Evolutionary conservation across 192 early-diverging fungal species (phyloP).

Genomic region (Kappamyces sp.): DNA sequence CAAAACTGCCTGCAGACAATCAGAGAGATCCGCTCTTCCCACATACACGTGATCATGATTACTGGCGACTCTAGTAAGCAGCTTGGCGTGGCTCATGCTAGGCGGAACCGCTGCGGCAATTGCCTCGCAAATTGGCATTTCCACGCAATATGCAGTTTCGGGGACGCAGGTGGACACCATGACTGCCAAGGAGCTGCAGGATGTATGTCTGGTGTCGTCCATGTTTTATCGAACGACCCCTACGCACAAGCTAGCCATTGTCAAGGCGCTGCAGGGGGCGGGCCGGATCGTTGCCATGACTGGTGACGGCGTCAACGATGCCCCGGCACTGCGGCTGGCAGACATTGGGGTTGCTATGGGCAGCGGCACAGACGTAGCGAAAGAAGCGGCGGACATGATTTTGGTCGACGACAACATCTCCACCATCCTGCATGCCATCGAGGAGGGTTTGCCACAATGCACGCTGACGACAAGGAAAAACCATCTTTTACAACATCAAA

Average conservation of each 20-base stretch:
- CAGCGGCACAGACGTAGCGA: slow-evolving; percentile 88
- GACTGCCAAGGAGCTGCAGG: slow-evolving; percentile 27
- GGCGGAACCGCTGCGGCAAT: slow-evolving; percentile 86
- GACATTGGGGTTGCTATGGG: slow-evolving; percentile 99
- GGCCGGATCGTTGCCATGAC: slow-evolving; percentile 93
- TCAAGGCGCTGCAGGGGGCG: slow-evolving; percentile 76
- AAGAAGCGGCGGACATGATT: slow-evolving; percentile 96
- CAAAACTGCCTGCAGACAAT: slow-evolving; percentile 71
- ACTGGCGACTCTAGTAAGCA: slow-evolving; percentile 80
- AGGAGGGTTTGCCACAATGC: slow-evolving; percentile 65
- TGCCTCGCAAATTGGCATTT: slow-evolving; percentile 80
- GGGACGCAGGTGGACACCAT: slow-evolving; percentile 38
- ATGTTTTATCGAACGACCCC: slow-evolving; percentile 68
- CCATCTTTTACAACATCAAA: slow-evolving; percentile 96
- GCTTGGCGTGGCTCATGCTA: slow-evolving; percentile 15
- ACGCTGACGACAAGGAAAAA: slow-evolving; percentile 58
- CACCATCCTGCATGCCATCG: slow-evolving; percentile 87
- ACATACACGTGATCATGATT: slow-evolving; percentile 93
- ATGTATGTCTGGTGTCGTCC: slow-evolving; percentile 31
- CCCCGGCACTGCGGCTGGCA: slow-evolving; percentile 83
- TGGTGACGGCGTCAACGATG: slow-evolving; percentile 96
- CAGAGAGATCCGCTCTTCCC: slow-evolving; percentile 60
- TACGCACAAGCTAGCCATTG: slow-evolving; percentile 89
- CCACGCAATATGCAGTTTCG: slow-evolving; percentile 31
- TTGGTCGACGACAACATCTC: slow-evolving; percentile 91